These are phyloP conservation scores for Vitis rupestris DNA, from an alignment of 164 flowering plant genomes.

Conservation along the genomic window DNA sequence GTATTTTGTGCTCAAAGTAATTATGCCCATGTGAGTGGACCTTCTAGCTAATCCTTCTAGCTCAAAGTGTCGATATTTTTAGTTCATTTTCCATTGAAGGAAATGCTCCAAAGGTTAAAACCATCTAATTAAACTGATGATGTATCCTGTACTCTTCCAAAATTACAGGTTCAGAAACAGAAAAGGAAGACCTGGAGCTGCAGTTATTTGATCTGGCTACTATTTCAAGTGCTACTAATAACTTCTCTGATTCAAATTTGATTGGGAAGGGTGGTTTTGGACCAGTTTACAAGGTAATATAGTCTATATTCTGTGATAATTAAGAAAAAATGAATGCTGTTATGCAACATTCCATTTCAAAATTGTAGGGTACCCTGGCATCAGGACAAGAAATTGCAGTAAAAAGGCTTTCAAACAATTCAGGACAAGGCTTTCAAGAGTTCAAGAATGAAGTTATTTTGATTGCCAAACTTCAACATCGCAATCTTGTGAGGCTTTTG, in stretches of 20 bases:
- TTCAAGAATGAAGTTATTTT: constrained; percentile 46
- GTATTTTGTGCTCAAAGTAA: no score
- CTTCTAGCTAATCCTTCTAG: no score
- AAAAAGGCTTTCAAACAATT: constrained; percentile 33
- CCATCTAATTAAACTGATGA: no score
- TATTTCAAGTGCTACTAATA: constrained; percentile 19
- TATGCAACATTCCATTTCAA: no score
- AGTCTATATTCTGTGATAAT: no score
- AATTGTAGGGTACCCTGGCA: constrained; percentile 23
- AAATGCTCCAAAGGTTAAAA: no score
- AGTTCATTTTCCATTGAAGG: no score
- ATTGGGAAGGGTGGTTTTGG: constrained; percentile 42
- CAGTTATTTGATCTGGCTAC: constrained; percentile 12
- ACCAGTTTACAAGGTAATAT: constrained; percentile 22
- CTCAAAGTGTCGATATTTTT: no score
- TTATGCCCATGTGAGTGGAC: no score
- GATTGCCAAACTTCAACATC: constrained; percentile 49
- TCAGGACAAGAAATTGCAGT: constrained; percentile 44
- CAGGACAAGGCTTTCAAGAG: constrained; percentile 37
- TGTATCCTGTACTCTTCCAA: no score
- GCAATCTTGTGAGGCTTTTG: no score
- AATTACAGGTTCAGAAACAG: no score
- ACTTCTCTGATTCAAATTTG: constrained; percentile 21
- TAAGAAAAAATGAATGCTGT: neutral
- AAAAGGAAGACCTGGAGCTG: constrained; percentile 15